Base-by-base conservation (phyloP, 2,329 filamentous ascomycete species). In the Metarhizium humberi region DNA sequence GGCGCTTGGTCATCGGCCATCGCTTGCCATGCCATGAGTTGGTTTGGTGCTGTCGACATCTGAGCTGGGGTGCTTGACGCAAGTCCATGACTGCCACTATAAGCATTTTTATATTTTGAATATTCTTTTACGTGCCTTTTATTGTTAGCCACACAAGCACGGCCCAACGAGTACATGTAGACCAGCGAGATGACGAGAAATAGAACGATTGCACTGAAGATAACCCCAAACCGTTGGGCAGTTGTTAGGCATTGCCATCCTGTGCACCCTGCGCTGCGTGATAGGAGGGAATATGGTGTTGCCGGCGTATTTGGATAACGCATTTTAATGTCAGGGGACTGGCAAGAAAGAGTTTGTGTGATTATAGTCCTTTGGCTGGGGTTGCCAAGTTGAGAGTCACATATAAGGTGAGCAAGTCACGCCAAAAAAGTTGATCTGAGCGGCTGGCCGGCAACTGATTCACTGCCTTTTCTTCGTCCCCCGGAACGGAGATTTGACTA, bases 181-280 rank as follows among this genome's bases (percentile, higher is more conserved):
- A 66, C 52, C 13, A 72, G 43, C 0, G 62, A 57, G 3, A 74
- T 45, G 10, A 68, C 55, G 13, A 68, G 56, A 4, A 60, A 58
- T 2, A 66, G 59, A 6, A 71, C 55, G 7, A 70, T 55, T 14
- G 67, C 61, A 56, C 68, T 71, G 56, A 72, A 67, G 16, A 76
- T 68, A 34, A 75, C 66, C 2, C 74, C 74, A 25, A 68, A 69
- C 38, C 73, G 65, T 47, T 73, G 64, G 0, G 67, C 59, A 10
- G 59, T 49, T 32, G 62, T 72, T n/a, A 76, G 63, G 56, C 74
- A 77, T 46, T 63, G 56, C 72, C 72, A 77, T 11, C 70, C 67
- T 3, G 60, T 56, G 57, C 69, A 74, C 10, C 56, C 38, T 34
- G 4, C n/a, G 18, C 25, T 25, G 18, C 47, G 53, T 14, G 25